Conservation (phyloP, 108 stramenopile genomes). For the Cyclotella sp. region DNA sequence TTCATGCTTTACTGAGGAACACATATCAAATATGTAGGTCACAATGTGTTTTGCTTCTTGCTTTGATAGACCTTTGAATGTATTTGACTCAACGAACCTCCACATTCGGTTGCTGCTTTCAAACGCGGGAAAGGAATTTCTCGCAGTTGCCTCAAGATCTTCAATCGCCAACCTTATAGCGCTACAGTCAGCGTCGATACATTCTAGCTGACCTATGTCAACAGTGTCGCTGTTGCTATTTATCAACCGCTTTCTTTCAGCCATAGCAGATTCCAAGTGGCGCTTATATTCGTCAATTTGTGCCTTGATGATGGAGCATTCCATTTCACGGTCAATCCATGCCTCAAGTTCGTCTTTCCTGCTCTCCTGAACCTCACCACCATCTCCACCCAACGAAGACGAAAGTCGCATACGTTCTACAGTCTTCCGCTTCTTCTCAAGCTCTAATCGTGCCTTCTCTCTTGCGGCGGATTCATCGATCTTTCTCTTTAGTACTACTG, state of each 20-base stretch:
- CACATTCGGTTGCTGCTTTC: constrained; percentile 15
- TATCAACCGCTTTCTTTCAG: constrained; percentile 25
- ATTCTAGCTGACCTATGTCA: constrained; percentile 13
- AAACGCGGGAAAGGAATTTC: constrained; percentile 33
- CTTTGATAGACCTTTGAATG: constrained; percentile 42
- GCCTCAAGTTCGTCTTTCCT: constrained; percentile 41
- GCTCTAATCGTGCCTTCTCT: constrained; percentile 42
- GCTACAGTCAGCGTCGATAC: constrained; percentile 21
- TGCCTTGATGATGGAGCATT: constrained; percentile 35
- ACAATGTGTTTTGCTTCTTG: constrained; percentile 39
- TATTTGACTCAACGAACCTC: constrained; percentile 36
- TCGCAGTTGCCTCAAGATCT: constrained; percentile 31
- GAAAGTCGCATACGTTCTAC: constrained; percentile 40
- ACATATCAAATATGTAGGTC: constrained; percentile 44
- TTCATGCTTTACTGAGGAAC: constrained; percentile 39
- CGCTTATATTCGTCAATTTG: constrained; percentile 41
- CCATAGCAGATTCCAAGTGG: constrained; percentile 39
- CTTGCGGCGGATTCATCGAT: constrained; percentile 48
- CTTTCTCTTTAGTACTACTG: constrained; percentile 60
- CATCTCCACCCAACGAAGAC: constrained; percentile 21
- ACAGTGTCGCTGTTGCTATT: constrained; percentile 19
- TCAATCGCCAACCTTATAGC: constrained; percentile 21
- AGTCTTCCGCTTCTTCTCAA: constrained; percentile 32
- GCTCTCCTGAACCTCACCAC: constrained; percentile 28
- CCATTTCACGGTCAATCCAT: constrained; percentile 47